These are phyloP conservation scores for Aspergillus mulundensis DNA, from an alignment of 495 filamentous ascomycete species.

Conservation along the genomic window DNA sequence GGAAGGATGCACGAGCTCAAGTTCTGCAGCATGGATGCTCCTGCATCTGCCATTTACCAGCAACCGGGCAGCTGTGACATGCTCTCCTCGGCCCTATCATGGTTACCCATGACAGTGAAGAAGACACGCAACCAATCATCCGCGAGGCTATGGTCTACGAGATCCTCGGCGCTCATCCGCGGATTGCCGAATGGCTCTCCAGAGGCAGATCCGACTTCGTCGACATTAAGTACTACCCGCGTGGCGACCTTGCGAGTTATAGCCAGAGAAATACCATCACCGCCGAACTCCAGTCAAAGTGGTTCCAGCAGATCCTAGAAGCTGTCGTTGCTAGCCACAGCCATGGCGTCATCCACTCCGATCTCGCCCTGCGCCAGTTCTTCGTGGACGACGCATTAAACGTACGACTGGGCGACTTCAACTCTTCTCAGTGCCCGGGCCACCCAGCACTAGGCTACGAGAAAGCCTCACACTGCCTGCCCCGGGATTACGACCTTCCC, in stretches of 20 bases:
- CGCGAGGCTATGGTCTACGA: slow-evolving; percentile 16
- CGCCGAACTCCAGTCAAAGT: slow-evolving; percentile 12
- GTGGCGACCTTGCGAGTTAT: slow-evolving; percentile 14
- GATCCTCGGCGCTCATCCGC: slow-evolving; percentile 13
- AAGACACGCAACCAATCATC: slow-evolving; percentile 15
- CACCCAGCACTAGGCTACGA: slow-evolving; percentile 17
- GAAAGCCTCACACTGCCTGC: slow-evolving; percentile 19
- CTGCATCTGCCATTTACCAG: no score
- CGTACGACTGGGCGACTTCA: slow-evolving; percentile 19
- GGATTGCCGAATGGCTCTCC: slow-evolving; percentile 18
- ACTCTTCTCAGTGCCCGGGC: slow-evolving; percentile 16
- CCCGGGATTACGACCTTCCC: slow-evolving; percentile 9
- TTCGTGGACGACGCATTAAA: slow-evolving; percentile 16
- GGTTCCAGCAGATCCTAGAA: slow-evolving; percentile 18
- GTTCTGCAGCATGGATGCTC: no score
- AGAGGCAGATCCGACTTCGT: slow-evolving; percentile 2
- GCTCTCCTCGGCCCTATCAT: background rate
- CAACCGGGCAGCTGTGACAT: background rate
- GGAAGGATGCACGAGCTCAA: no score
- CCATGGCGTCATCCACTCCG: slow-evolving; percentile 15
- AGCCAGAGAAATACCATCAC: slow-evolving; percentile 9
- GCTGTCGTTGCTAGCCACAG: slow-evolving; percentile 15
- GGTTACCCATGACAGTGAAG: background rate
- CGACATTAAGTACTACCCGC: slow-evolving; percentile 15
- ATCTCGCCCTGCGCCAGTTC: slow-evolving; percentile 14